Evolutionary conservation across 805 yeast species (phyloP), one percentile per base, ranked within the genome.

Genomic region (Yarrowia porcina): DNA sequence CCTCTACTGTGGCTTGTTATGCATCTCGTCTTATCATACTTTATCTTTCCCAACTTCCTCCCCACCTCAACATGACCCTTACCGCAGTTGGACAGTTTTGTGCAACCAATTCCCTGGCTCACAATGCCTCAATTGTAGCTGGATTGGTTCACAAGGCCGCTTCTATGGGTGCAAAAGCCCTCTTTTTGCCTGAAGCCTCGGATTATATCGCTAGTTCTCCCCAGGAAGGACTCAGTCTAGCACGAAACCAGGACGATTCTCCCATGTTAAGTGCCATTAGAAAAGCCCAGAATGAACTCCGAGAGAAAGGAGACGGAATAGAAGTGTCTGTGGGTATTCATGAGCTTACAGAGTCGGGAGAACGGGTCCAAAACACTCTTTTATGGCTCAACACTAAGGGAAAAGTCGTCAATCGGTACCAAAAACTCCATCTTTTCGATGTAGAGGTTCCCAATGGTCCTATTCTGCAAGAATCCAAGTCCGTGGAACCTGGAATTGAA

Each of bases 181-280:
- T 94, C 5, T 90, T 94, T 70, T 80, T 93, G 47, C 98, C 98
- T 1, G 99, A 93, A 72, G 98, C 98, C 0, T 81, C 94, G 4
- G 98, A 93, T 72, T 93, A 90, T 72, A 80, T 93, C 39, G 86
- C 96, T 5, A 78, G 83, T 60, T 83, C 83, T 69, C 86, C 92
- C 1, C 72, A 69, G 0, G 92, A 90, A 67, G 85, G 96, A 0
- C 77, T 79, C 60, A 67, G 76, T 27, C 75, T 93, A n/a, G 90
- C 87, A 0, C 70, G 77, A 41, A 64, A 80, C 13, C 77, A 80
- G 27, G 74, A 76, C 1, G 70, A 76, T 54, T 50, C 75, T 67
- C 63, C 63, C 18, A 56, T 56, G 61, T 12, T 56, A 15, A 30
- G 20, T 9, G 63, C 63, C 4, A 73, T 86, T 54, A 83, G 78